Conservation (phyloP, 306 rosid species). For the Acacia confusa region DNA sequence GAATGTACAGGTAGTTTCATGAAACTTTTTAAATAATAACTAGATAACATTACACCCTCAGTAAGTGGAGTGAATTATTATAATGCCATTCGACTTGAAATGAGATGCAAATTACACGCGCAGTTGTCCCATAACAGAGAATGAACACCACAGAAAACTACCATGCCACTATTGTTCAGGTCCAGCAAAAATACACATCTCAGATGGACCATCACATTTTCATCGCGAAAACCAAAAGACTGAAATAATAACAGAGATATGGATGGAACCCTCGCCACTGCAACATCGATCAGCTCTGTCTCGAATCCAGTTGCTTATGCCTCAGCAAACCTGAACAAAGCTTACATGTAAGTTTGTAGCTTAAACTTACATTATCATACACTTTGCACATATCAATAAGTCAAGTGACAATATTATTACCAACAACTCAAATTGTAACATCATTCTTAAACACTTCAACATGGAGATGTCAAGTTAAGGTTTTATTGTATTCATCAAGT, state of each 20-base stretch:
- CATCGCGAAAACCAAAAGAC: constrained; percentile 19
- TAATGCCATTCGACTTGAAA: neutral
- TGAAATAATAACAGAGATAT: neutral
- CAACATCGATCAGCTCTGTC: neutral
- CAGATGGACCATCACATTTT: neutral
- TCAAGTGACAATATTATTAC: no score
- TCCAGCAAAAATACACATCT: constrained; percentile 31
- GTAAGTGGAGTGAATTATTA: neutral
- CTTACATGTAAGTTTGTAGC: neutral
- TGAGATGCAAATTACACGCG: neutral
- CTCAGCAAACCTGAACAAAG: constrained; percentile 36
- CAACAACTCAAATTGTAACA: neutral
- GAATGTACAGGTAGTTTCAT: neutral
- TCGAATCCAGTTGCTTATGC: constrained; percentile 25
- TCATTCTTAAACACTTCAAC: neutral
- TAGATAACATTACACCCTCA: neutral
- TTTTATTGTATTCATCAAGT: neutral
- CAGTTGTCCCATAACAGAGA: neutral
- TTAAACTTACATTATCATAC: neutral
- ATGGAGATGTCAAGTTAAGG: neutral
- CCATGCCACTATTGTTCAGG: neutral
- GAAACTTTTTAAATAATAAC: neutral
- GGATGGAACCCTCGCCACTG: neutral
- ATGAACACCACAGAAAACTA: neutral
- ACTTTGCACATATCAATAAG: no score